Conservation (phyloP, 441 rosid species). For the Syzygium malaccense region DNA sequence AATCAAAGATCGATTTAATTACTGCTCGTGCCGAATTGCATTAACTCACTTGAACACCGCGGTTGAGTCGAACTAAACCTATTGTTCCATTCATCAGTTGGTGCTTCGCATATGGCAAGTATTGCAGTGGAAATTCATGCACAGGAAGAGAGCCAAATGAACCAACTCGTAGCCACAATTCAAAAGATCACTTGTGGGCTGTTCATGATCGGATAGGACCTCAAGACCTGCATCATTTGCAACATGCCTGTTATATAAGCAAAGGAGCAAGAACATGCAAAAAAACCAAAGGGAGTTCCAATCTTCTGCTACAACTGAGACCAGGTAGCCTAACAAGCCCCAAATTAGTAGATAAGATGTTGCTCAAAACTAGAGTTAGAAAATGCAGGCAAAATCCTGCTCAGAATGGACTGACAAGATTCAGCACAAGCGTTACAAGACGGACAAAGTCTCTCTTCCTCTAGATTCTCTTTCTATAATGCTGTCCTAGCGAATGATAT, state of each 20-base stretch:
- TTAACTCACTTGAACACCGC: too few species aligned
- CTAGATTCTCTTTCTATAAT: constrained; percentile 3
- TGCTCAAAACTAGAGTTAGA: neutral
- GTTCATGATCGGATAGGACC: neutral
- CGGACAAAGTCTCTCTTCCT: constrained; percentile 15
- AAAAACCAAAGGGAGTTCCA: neutral
- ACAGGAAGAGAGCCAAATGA: neutral
- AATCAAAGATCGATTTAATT: neutral
- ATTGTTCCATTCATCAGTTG: neutral
- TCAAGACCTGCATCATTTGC: neutral
- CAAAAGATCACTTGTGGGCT: neutral
- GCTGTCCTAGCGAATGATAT: constrained; percentile 29
- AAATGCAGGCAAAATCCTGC: constrained; percentile 4
- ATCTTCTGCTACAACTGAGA: neutral
- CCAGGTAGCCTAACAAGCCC: neutral
- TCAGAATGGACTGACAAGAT: constrained; percentile 9
- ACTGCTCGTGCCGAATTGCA: neutral
- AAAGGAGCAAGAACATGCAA: neutral
- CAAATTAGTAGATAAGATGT: neutral
- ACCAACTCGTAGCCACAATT: neutral
- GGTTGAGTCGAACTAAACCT: neutral
- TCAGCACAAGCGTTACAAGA: constrained; percentile 18
- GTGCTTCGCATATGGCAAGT: neutral
- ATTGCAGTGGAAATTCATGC: neutral
- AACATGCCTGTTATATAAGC: neutral